phyloP scores from a whole-genome alignment of 1,139 yeast genomes.

The Dujonia santamariae region DNA sequence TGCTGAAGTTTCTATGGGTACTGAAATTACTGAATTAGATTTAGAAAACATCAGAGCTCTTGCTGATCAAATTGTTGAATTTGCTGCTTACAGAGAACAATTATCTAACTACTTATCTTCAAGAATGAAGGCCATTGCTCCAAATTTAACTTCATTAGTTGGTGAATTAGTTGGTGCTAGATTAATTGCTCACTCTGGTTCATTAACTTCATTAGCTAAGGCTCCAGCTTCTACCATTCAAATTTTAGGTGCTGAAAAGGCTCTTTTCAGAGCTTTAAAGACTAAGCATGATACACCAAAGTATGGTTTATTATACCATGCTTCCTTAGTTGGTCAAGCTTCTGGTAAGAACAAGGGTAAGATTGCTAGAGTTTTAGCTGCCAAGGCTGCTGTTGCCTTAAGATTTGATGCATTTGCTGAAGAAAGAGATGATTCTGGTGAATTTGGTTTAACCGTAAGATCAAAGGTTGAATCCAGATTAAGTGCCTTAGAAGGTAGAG shows the following conservation, averaged over 20 bases:
- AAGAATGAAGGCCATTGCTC: slow-evolving; percentile 98
- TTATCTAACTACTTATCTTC: slow-evolving; percentile 85
- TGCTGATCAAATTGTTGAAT: slow-evolving; percentile 91
- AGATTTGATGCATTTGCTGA: slow-evolving; percentile 97
- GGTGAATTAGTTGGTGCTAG: slow-evolving; percentile 99
- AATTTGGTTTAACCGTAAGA: slow-evolving; percentile 88
- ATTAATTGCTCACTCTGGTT: slow-evolving; percentile 96
- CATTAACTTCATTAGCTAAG: slow-evolving; percentile 90
- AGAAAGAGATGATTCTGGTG: slow-evolving; percentile 94
- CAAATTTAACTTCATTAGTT: slow-evolving; percentile 91
- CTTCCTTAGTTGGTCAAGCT: slow-evolving; percentile 95
- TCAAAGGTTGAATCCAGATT: slow-evolving; percentile 92
- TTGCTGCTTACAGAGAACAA: slow-evolving; percentile 89
- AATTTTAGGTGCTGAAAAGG: slow-evolving; percentile 98
- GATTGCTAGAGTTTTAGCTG: slow-evolving; percentile 97
- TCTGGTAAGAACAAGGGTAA: slow-evolving; percentile 97
- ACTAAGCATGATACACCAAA: slow-evolving; percentile 98
- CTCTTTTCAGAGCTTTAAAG: slow-evolving; percentile 95
- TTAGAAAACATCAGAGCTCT: slow-evolving; percentile 86
- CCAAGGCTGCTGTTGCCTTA: slow-evolving; percentile 94
- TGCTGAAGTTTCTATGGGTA: slow-evolving; percentile 98
- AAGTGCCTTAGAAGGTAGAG: slow-evolving; percentile 94
- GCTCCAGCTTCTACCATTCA: slow-evolving; percentile 99
- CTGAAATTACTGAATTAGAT: slow-evolving; percentile 92
- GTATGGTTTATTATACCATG: slow-evolving; percentile 95